These are phyloP conservation scores for Phytopythium vexans DNA, from an alignment of 352 stramenopile species.

Conservation along the genomic window DNA sequence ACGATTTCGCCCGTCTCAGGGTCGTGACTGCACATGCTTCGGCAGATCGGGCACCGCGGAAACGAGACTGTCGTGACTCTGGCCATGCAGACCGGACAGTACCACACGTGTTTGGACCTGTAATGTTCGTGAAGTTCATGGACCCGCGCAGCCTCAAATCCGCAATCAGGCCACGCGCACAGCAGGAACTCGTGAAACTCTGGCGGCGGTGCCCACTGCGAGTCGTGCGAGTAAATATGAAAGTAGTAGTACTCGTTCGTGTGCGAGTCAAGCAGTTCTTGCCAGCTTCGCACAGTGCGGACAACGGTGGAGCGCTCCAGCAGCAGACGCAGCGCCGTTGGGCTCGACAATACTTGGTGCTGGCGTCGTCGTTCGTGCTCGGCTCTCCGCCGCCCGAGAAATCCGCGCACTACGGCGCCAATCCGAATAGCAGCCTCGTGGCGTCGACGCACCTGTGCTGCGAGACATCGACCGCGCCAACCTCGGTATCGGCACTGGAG, in stretches of 20 bases:
- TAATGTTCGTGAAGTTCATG: conserved; percentile 80
- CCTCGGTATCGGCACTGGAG: conserved; percentile 64
- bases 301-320: conserved; percentile 64
- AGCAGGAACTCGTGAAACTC: conserved; percentile 54
- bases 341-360: conserved; percentile 65
- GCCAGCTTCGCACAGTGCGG: conserved; percentile 64
- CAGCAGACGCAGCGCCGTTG: conserved; percentile 59
- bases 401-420: conserved; percentile 49
- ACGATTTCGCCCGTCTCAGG: conserved; percentile 49
- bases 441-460: conserved; percentile 20
- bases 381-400: conserved; percentile 40
- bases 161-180: conserved; percentile 65
- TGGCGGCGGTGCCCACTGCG: conserved; percentile 72
- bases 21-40: conserved; percentile 59
- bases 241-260: conserved; percentile 89
- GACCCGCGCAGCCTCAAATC: conserved; percentile 40
- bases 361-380: conserved; percentile 41
- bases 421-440: conserved; percentile 57
- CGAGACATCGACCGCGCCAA: conserved; percentile 48
- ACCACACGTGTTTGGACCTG: conserved; percentile 60
- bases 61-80: conserved; percentile 70
- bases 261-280: conserved; percentile 74
- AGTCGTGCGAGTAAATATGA: conserved; percentile 75
- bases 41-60: conserved; percentile 58
- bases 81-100: conserved; percentile 71